These are phyloP conservation scores for Ascocoryne sarcoides DNA, from an alignment of 2,329 filamentous ascomycete species.

Conservation along the genomic window DNA sequence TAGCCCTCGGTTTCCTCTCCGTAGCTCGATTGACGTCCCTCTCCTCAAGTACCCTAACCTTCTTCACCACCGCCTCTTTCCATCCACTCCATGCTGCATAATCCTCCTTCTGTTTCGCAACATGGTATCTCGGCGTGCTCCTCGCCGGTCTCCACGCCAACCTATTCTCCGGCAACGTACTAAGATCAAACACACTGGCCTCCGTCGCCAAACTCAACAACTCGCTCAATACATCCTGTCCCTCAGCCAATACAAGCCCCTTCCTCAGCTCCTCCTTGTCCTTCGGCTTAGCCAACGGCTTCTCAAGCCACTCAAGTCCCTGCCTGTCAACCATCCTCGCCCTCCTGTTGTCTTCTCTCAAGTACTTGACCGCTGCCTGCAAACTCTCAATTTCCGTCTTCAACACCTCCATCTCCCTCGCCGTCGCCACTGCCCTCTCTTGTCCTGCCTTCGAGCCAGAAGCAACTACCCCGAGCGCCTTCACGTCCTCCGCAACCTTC, in stretches of 20 bases:
- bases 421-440: slow-evolving; percentile 60
- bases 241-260: slow-evolving; percentile 48
- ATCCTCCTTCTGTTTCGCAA: slow-evolving; percentile 56
- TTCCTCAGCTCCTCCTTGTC: slow-evolving; percentile 40
- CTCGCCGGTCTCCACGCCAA: slow-evolving; percentile 58
- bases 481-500: slow-evolving; percentile 57
- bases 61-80: slow-evolving; percentile 46
- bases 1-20: slow-evolving; percentile 13
- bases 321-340: slow-evolving; percentile 49
- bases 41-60: slow-evolving; percentile 36
- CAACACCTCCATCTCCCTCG: slow-evolving; percentile 64
- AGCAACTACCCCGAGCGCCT: slow-evolving; percentile 39
- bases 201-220: slow-evolving; percentile 52
- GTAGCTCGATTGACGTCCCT: slow-evolving; percentile 17
- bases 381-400: slow-evolving; percentile 58
- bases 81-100: slow-evolving; percentile 53
- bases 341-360: slow-evolving; percentile 58
- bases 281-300: slow-evolving; percentile 44
- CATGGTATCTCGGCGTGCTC: slow-evolving; percentile 56
- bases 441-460: slow-evolving; percentile 48
- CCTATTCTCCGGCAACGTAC: slow-evolving; percentile 46
- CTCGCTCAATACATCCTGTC: slow-evolving; percentile 54
- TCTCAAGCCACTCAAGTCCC: slow-evolving; percentile 52
- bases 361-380: slow-evolving; percentile 56
- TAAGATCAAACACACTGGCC: slow-evolving; percentile 52